These are phyloP conservation scores for Axilococcus clingmanii DNA, from an alignment of 139 green algal species.

Conservation along the genomic window DNA sequence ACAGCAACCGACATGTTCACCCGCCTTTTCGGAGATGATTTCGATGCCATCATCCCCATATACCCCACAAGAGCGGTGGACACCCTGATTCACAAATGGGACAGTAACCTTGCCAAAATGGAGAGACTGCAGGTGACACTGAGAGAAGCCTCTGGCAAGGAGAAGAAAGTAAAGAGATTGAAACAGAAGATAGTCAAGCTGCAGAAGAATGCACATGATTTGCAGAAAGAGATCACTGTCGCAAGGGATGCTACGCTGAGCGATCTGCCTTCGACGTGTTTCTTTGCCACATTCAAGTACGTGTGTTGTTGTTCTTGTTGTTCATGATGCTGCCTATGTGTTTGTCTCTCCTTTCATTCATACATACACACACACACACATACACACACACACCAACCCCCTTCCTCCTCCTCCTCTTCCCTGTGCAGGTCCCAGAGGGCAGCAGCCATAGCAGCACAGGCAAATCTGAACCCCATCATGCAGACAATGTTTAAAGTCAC, in stretches of 20 bases:
- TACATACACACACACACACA: no score
- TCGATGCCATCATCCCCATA: constrained; percentile 28
- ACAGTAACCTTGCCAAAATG: constrained; percentile 11
- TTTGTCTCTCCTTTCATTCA: neutral
- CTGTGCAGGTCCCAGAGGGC: constrained; percentile 26
- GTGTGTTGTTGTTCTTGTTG: no score
- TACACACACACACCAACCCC: constrained; percentile 3
- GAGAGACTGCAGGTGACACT: constrained; percentile 14
- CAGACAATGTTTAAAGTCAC: constrained; percentile 25
- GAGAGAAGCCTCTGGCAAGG: neutral
- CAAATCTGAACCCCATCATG: constrained; percentile 31
- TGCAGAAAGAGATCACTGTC: constrained; percentile 2
- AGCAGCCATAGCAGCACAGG: constrained; percentile 19
- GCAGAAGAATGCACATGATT: neutral
- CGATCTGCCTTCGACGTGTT: constrained; percentile 29
- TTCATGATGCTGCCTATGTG: no score
- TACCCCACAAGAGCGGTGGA: constrained; percentile 25
- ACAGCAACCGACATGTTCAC: constrained; percentile 25
- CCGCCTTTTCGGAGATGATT: constrained; percentile 29
- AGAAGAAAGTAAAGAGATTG: neutral
- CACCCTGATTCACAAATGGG: constrained; percentile 16
- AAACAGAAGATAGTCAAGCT: constrained; percentile 4
- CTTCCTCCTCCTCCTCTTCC: neutral
- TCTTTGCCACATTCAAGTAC: constrained; percentile 31
- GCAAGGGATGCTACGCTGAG: constrained; percentile 14